A percentile compares a stretch with the other conserved stretches of the same genome.
These are phyloP conservation scores for Alternaria brassicicola DNA, from an alignment of 2,329 filamentous ascomycete species.

Conservation along the genomic window DNA sequence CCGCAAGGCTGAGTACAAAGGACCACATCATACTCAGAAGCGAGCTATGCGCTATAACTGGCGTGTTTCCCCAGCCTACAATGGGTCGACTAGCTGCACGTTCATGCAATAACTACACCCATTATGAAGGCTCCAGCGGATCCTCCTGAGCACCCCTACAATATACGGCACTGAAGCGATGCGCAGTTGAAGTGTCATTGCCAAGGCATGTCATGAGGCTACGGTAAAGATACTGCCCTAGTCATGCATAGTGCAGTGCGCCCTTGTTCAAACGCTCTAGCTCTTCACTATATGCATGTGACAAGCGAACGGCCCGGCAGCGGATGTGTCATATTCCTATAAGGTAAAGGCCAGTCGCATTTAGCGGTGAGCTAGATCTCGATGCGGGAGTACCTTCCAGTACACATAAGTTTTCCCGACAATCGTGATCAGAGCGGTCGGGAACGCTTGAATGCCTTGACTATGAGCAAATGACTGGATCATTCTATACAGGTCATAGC, in stretches of 20 bases:
- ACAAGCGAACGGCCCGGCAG: conserved; percentile 15
- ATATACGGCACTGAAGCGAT: conserved; percentile 12
- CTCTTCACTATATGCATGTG: conserved; percentile 13
- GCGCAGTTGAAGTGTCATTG: conserved; percentile 11
- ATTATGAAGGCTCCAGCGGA: conserved; percentile 5
- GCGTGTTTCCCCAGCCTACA: background rate
- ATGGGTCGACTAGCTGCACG: conserved; percentile 16
- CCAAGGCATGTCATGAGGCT: conserved; percentile 18
- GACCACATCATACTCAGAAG: conserved; percentile 2
- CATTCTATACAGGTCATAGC: conserved; percentile 8
- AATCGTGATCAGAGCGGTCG: background rate
- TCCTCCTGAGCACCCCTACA: conserved; percentile 12
- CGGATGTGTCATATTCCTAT: conserved; percentile 4
- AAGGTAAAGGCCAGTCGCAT: conserved; percentile 5
- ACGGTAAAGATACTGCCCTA: conserved; percentile 8
- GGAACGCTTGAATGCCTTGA: background rate
- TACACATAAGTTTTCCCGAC: background rate
- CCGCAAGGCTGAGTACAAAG: conserved; percentile 15
- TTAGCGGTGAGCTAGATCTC: conserved; percentile 13
- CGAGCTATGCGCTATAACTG: conserved; percentile 6
- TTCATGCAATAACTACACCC: conserved; percentile 15
- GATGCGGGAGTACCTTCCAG: conserved; percentile 4
- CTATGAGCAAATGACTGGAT: conserved; percentile 8
- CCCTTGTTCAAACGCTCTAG: conserved; percentile 8
- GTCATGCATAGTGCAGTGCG: conserved; percentile 16